Evolutionary conservation across 2,329 filamentous ascomycete species (phyloP).

Genomic region (Stagonosporopsis rhizophila): DNA sequence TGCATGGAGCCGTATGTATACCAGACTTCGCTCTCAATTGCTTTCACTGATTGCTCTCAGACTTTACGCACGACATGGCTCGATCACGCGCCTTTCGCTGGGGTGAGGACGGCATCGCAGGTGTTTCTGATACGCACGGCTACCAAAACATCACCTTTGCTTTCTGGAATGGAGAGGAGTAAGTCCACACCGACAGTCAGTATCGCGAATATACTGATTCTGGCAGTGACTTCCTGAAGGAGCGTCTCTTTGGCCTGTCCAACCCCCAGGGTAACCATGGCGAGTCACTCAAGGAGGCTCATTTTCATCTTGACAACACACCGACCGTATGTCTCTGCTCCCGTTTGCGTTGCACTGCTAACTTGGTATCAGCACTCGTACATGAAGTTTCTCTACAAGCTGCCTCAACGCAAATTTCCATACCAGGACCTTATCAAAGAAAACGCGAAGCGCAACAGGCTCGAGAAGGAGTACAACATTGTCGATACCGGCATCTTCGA

Average conservation of each 20-base stretch:
- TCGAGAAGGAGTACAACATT: slow-evolving; percentile 89
- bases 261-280: slow-evolving; percentile 98
- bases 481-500: slow-evolving; percentile 88
- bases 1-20: slow-evolving; percentile 87
- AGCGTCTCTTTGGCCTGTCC: slow-evolving; percentile 91
- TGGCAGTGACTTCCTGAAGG: slow-evolving; percentile 85
- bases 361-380: slow-evolving; percentile 77
- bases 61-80: slow-evolving; percentile 93
- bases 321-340: slow-evolving; percentile 64
- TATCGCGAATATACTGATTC: slow-evolving; percentile 50
- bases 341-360: slow-evolving; percentile 45
- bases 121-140: slow-evolving; percentile 92
- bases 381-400: slow-evolving; percentile 99
- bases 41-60: slow-evolving; percentile 56
- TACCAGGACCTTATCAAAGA: slow-evolving; percentile 88
- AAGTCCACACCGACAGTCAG: slow-evolving; percentile 38
- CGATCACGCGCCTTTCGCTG: slow-evolving; percentile 88
- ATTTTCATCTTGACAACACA: slow-evolving; percentile 96
- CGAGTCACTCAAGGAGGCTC: slow-evolving; percentile 94
- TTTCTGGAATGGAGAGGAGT: slow-evolving; percentile 99
- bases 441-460: slow-evolving; percentile 76
- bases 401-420: slow-evolving; percentile 88
- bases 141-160: slow-evolving; percentile 92
- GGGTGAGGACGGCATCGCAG: slow-evolving; percentile 97
- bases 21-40: background rate